Conservation (phyloP, 106 monocot species). For the Dendrobium chrysotoxum region DNA sequence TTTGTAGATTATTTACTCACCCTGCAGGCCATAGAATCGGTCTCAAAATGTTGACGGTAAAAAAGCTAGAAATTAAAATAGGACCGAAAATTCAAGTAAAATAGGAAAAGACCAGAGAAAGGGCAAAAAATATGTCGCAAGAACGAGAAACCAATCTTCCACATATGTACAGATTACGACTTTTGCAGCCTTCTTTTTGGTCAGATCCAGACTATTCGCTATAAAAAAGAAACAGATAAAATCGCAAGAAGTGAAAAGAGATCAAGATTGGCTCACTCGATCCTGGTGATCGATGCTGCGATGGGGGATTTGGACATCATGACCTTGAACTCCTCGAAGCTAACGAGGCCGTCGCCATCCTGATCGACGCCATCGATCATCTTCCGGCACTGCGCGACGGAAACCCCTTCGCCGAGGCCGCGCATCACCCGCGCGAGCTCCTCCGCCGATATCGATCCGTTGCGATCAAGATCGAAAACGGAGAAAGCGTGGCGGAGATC, state of each 20-base stretch:
- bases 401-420: slow-evolving; percentile 34
- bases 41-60: background rate
- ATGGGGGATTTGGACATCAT: slow-evolving; percentile 31
- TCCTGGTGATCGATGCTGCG: background rate
- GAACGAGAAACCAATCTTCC: background rate
- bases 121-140: too few species aligned
- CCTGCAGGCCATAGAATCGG: too few species aligned
- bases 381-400: slow-evolving; percentile 37
- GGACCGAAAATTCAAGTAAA: background rate
- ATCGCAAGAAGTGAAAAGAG: background rate
- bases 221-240: background rate
- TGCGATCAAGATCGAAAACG: slow-evolving; percentile 48
- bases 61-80: background rate
- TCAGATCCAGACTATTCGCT: background rate
- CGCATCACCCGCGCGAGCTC: slow-evolving; percentile 48
- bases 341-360: slow-evolving; percentile 53
- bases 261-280: slow-evolving; percentile 1
- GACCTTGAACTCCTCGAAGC: slow-evolving; percentile 56
- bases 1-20: too few species aligned
- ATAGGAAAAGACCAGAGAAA: too few species aligned
- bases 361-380: slow-evolving; percentile 61
- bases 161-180: background rate
- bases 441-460: slow-evolving; percentile 52
- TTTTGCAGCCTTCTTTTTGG: background rate
- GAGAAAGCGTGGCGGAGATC: slow-evolving; percentile 45